Percentiles rank a stretch among this genome's conserved stretches.
phyloP scores from a whole-genome alignment of 495 filamentous ascomycete species.

The Penicillium paradoxum region DNA sequence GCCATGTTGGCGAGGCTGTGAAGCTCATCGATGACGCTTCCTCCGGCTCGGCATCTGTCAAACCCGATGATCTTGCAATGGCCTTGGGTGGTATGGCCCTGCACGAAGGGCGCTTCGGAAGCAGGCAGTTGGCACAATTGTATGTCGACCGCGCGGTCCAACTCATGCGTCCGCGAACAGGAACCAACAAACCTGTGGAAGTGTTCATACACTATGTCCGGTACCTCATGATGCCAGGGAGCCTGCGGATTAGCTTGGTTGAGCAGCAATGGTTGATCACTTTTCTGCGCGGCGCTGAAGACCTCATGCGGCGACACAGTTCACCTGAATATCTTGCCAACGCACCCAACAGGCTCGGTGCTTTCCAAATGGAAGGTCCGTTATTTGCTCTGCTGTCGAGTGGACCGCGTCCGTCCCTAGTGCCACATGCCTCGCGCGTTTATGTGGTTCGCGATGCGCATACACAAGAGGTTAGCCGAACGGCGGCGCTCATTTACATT shows the following conservation, averaged over 20 bases:
- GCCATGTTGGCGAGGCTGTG: slow-evolving; percentile 21
- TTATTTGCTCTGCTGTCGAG: slow-evolving; percentile 41
- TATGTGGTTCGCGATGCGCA: slow-evolving; percentile 35
- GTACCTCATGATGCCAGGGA: slow-evolving; percentile 26
- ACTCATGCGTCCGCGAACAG: slow-evolving; percentile 29
- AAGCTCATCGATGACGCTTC: slow-evolving; percentile 26
- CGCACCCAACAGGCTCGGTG: slow-evolving; percentile 27
- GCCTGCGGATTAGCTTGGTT: slow-evolving; percentile 4
- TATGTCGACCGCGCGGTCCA: slow-evolving; percentile 32
- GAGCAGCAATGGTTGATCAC: slow-evolving; percentile 30
- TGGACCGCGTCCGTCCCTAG: slow-evolving; percentile 40
- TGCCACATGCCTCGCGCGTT: slow-evolving; percentile 34
- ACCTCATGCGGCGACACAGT: slow-evolving; percentile 34
- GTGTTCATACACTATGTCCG: slow-evolving; percentile 39
- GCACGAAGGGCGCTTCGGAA: slow-evolving; percentile 41
- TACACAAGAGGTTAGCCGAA: slow-evolving; percentile 39
- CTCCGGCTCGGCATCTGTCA: slow-evolving; percentile 14
- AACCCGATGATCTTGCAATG: slow-evolving; percentile 30
- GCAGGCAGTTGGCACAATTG: slow-evolving; percentile 20
- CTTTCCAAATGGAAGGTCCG: slow-evolving; percentile 40
- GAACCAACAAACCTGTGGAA: slow-evolving; percentile 22
- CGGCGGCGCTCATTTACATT: slow-evolving; percentile 40
- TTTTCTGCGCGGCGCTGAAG: slow-evolving; percentile 37
- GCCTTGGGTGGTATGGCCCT: slow-evolving; percentile 38
- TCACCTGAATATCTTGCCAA: slow-evolving; percentile 21